Percentiles rank a stretch among this genome's conserved stretches.
These are phyloP conservation scores for Wickerhamiella australiensis DNA, from an alignment of 805 yeast genomes.

Conservation along the genomic window DNA sequence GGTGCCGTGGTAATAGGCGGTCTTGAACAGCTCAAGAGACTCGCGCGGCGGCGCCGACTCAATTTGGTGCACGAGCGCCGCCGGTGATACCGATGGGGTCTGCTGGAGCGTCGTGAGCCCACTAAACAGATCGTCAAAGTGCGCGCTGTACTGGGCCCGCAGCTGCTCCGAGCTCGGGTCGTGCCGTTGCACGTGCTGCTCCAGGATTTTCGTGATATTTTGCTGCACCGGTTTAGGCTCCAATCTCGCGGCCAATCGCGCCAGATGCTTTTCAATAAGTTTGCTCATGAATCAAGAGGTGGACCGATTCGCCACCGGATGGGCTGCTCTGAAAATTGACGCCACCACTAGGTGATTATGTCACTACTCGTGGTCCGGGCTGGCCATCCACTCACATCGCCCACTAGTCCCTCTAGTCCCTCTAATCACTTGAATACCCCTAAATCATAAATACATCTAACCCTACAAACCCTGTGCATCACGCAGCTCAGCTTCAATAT, in stretches of 20 bases:
- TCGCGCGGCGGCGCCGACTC: background rate
- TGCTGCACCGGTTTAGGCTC: background rate
- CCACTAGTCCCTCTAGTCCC: no score
- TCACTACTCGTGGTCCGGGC: no score
- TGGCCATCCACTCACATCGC: no score
- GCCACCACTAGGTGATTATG: no score
- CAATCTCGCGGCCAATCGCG: background rate
- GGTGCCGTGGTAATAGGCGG: constrained; percentile 22
- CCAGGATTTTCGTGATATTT: background rate
- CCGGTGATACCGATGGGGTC: background rate
- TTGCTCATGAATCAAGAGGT: constrained; percentile 1
- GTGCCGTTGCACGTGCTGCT: background rate
- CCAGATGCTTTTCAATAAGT: constrained; percentile 3
- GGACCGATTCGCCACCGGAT: no score
- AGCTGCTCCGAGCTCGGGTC: background rate
- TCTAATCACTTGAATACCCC: no score
- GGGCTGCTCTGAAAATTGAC: no score
- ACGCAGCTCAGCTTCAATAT: constrained; percentile 1
- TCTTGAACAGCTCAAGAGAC: constrained; percentile 19
- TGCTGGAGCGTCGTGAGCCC: constrained; percentile 4
- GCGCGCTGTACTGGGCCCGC: constrained; percentile 4
- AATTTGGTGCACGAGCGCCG: background rate
- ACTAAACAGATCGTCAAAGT: constrained; percentile 4
- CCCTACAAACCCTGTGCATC: background rate
- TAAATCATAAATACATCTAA: no score